Evolutionary conservation across 495 filamentous ascomycete species (phyloP).

Genomic region (Cladorrhinum samala): DNA sequence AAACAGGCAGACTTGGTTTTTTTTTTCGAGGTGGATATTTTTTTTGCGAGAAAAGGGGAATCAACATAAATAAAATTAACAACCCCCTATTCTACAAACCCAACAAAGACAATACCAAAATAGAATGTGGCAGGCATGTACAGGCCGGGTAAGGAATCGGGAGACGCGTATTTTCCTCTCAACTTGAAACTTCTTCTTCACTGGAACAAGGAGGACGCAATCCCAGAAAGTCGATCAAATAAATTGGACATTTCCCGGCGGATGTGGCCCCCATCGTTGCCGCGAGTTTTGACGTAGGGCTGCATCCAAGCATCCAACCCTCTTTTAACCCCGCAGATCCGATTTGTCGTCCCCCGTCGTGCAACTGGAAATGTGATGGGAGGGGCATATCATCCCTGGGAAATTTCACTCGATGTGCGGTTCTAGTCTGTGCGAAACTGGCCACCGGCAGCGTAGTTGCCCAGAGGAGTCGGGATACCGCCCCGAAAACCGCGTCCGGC

Average conservation of each 20-base stretch:
- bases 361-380: neutral
- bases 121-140: conserved; percentile 7
- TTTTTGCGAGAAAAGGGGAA: no score
- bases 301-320: conserved; percentile 9
- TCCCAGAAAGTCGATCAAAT: conserved; percentile 3
- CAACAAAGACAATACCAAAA: conserved; percentile 8
- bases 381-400: conserved; percentile 8
- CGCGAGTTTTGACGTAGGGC: conserved; percentile 22
- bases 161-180: neutral
- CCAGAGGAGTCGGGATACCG: conserved; percentile 20
- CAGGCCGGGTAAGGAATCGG: neutral
- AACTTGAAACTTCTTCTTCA: conserved; percentile 10
- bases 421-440: conserved; percentile 6
- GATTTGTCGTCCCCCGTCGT: conserved; percentile 12
- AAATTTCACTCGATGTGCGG: conserved; percentile 1
- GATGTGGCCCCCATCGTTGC: conserved; percentile 17
- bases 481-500: conserved; percentile 21
- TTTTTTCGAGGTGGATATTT: no score
- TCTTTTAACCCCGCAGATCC: conserved; percentile 23
- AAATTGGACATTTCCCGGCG: conserved; percentile 14
- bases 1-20: no score
- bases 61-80: no score
- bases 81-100: no score
- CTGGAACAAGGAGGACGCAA: neutral
- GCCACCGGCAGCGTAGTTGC: neutral